These are phyloP conservation scores for Dactylonectria estremocensis DNA, from an alignment of 2,329 filamentous ascomycete genomes.

Conservation along the genomic window DNA sequence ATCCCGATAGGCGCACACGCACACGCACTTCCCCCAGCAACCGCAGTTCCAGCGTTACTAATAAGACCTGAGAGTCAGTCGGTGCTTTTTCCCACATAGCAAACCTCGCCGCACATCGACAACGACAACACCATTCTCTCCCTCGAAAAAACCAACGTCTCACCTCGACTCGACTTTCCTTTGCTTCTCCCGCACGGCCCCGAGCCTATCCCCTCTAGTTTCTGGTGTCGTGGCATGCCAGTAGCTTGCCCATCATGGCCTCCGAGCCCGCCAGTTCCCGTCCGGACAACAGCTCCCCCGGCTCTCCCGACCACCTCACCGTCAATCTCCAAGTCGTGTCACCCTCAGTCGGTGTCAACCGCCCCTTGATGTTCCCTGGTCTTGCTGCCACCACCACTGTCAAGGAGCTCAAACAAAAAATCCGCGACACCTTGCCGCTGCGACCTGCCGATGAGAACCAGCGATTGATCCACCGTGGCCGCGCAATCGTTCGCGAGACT, in stretches of 20 bases:
- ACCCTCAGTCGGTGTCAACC: constrained; percentile 68
- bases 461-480: constrained; percentile 73
- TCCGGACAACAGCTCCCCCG: constrained; percentile 38
- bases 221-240: constrained; percentile 47
- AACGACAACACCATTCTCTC: constrained; percentile 13
- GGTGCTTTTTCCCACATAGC: constrained; percentile 20
- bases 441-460: constrained; percentile 69
- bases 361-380: constrained; percentile 64
- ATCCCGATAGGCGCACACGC: background rate
- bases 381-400: constrained; percentile 68
- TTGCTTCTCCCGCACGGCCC: constrained; percentile 15
- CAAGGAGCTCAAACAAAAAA: constrained; percentile 70
- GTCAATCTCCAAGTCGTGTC: constrained; percentile 73
- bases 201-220: constrained; percentile 14
- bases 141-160: background rate
- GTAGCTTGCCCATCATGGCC: constrained; percentile 56
- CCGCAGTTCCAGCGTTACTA: constrained; percentile 11
- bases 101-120: constrained; percentile 30
- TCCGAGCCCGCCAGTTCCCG: constrained; percentile 52
- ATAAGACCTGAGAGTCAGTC: constrained; percentile 22
- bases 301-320: constrained; percentile 53
- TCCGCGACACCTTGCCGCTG: constrained; percentile 66
- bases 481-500: constrained; percentile 67
- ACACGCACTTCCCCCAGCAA: constrained; percentile 6
- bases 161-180: constrained; percentile 17